Base-by-base conservation (phyloP, 805 yeast species). In the Ogataea sp. region DNA sequence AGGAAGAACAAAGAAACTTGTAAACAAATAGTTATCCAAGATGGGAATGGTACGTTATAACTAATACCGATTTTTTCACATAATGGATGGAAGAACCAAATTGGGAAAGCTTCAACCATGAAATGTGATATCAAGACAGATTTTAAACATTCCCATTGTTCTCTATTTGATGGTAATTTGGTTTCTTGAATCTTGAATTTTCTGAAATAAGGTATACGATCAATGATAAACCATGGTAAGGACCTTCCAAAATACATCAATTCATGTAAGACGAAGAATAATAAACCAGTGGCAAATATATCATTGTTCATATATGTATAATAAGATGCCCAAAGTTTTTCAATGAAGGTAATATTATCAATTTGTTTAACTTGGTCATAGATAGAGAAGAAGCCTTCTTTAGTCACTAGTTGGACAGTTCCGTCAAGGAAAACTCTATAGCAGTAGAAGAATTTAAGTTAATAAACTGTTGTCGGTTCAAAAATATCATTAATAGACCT, bases 21-120 rank as follows among this genome's bases (percentile, higher is more conserved):
- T 39, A 65, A 53, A 20, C 65, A 59, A 64, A 85, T 78, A 25
- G 74, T 74, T 39, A 63, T 62, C 56, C 67, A 51, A 13, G 75
- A 56, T 37, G 97, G 97, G 73, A 90, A 88, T 15, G 97, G 97
- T 14, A 88, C 95, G 23, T 72, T 67, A 53, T 78, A 75, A 11
- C 79, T 63, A 50, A 93, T 83, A 45, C 95, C 94, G 46, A 90
- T 71, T 51, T 71, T 69, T 53, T 80, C 77, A 66, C 96, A 86
- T 56, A 90, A 65, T 45, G 96, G 95, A 62, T 90, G 97, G 78
- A 90, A 90, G 38, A 88, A 81, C 96, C 96, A 90, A 50, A 90
- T 93, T 41, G 97, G 97, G 45, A 93, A 70, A 5, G 95, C 95
- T 69, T 90, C 98, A 38, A 90, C 95, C 46, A 90, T 63, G 62